phyloP scores from a whole-genome alignment of 2,329 filamentous ascomycete species.

The Monosporascus sp. region DNA sequence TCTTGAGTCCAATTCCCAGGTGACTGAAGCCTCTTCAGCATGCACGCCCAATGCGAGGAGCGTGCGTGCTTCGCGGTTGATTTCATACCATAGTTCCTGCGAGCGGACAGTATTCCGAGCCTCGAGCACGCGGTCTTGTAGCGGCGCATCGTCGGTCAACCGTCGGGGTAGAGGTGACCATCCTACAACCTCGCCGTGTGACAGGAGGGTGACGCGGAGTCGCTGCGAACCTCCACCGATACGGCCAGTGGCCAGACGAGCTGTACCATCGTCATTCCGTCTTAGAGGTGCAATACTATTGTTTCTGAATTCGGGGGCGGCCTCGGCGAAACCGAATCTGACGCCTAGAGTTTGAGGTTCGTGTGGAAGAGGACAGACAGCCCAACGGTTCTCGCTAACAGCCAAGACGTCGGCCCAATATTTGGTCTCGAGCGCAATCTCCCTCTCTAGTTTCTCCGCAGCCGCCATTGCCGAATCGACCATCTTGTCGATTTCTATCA shows the following conservation, averaged over 20 bases:
- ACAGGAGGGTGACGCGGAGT: slow-evolving; percentile 63
- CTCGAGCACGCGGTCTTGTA: slow-evolving; percentile 67
- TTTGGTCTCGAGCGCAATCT: slow-evolving; percentile 73
- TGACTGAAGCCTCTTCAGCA: slow-evolving; percentile 53
- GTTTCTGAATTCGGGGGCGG: slow-evolving; percentile 54
- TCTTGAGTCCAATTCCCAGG: slow-evolving; percentile 47
- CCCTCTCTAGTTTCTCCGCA: slow-evolving; percentile 66
- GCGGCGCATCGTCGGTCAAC: slow-evolving; percentile 50
- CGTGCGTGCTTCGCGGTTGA: slow-evolving; percentile 73
- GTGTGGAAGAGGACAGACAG: slow-evolving; percentile 70
- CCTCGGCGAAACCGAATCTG: slow-evolving; percentile 82
- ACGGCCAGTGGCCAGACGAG: slow-evolving; percentile 64
- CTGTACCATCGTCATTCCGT: slow-evolving; percentile 67
- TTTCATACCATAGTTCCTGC: slow-evolving; percentile 86
- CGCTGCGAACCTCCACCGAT: slow-evolving; percentile 49
- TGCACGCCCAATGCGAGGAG: slow-evolving; percentile 68
- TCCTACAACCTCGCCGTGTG: slow-evolving; percentile 54
- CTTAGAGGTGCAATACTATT: slow-evolving; percentile 78
- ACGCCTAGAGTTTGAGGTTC: slow-evolving; percentile 75
- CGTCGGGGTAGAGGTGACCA: slow-evolving; percentile 47
- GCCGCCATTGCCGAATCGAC: slow-evolving; percentile 70
- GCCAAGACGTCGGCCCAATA: slow-evolving; percentile 87
- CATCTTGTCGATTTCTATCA: slow-evolving; percentile 70
- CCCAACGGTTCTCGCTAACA: slow-evolving; percentile 82
- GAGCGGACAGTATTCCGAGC: slow-evolving; percentile 76